A percentile compares a stretch with the other conserved stretches of the same genome.
phyloP scores from a whole-genome alignment of 371 early-diverging fungal species.

The Dichotomocladium elegans region DNA sequence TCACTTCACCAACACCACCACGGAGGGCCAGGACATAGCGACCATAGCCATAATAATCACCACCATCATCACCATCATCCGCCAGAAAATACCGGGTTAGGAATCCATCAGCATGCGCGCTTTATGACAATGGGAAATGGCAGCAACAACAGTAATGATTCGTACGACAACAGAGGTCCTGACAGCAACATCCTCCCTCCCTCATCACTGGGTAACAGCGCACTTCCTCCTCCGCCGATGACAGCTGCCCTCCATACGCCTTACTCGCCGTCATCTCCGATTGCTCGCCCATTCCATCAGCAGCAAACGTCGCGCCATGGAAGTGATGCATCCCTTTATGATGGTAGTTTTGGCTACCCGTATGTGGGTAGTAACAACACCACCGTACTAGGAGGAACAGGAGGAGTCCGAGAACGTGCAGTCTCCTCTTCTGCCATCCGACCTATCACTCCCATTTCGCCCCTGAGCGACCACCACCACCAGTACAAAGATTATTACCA shows the following conservation, averaged over 20 bases:
- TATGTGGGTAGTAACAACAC: background rate
- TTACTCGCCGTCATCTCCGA: conserved; percentile 2
- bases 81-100: background rate
- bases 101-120: no score
- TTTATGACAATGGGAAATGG: no score
- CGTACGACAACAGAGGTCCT: no score
- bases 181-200: no score
- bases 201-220: background rate
- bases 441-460: conserved; percentile 11
- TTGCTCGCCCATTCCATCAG: background rate
- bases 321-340: background rate
- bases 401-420: background rate
- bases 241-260: background rate
- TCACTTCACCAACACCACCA: background rate
- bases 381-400: background rate
- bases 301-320: background rate
- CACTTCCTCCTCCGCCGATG: background rate
- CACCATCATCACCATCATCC: background rate
- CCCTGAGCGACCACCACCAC: conserved; percentile 3
- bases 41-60: background rate
- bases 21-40: background rate
- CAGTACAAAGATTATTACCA: background rate
- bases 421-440: conserved; percentile 2
- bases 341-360: background rate
- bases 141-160: no score